phyloP scores from a whole-genome alignment of 2,329 filamentous ascomycete genomes.

The Apiospora arundinis region DNA sequence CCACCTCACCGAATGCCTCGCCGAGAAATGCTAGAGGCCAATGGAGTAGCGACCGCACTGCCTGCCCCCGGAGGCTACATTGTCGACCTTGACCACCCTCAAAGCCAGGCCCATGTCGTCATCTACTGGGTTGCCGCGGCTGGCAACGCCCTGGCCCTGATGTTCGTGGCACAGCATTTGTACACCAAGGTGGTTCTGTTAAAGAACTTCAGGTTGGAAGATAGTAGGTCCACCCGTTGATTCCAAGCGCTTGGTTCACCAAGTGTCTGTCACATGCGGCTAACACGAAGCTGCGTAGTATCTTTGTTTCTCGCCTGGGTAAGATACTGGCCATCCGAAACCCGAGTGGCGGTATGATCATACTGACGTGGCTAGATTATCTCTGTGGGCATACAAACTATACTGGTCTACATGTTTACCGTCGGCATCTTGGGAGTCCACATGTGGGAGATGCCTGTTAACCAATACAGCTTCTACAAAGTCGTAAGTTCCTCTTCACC shows the following conservation, averaged over 20 bases:
- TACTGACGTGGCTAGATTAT: background rate
- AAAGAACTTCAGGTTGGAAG: slow-evolving; percentile 23
- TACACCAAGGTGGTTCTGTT: slow-evolving; percentile 21
- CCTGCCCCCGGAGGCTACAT: slow-evolving; percentile 24
- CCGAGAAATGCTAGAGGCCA: slow-evolving; percentile 8
- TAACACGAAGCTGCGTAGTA: background rate
- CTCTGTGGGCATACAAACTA: slow-evolving; percentile 1
- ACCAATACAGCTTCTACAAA: background rate
- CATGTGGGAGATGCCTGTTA: slow-evolving; percentile 20
- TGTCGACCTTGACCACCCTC: slow-evolving; percentile 25
- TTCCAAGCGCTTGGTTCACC: too few species aligned
- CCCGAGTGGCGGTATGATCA: background rate
- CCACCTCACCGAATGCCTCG: too few species aligned
- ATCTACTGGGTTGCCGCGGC: slow-evolving; percentile 22
- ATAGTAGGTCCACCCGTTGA: slow-evolving; percentile 20
- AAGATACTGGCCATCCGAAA: background rate
- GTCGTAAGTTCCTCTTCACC: background rate
- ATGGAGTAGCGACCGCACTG: slow-evolving; percentile 9
- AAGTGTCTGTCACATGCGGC: background rate
- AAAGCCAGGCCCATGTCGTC: background rate
- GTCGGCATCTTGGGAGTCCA: slow-evolving; percentile 19
- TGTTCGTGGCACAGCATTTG: slow-evolving; percentile 23
- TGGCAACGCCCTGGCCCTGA: slow-evolving; percentile 1
- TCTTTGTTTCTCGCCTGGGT: background rate
- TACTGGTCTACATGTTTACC: slow-evolving; percentile 12